A percentile compares a stretch with the other conserved stretches of the same genome.
These are phyloP conservation scores for Cymodocea nodosa DNA, from an alignment of 116 monocot genomes.

Conservation along the genomic window DNA sequence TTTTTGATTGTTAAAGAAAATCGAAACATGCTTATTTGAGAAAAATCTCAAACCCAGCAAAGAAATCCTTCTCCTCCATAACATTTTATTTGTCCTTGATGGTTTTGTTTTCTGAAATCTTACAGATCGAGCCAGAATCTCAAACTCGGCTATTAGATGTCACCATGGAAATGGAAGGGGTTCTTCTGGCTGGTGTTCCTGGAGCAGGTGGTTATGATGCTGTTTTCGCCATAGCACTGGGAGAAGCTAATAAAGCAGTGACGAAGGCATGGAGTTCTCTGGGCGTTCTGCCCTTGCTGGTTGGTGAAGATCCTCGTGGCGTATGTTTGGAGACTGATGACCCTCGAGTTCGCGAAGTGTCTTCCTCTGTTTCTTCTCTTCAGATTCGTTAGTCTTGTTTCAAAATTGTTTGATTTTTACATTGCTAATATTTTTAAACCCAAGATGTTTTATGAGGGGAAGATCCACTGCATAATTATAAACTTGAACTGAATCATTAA, in stretches of 20 bases:
- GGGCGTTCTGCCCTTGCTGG: conserved; percentile 65
- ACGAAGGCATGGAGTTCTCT: conserved; percentile 50
- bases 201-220: conserved; percentile 98
- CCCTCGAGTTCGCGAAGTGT: conserved; percentile 44
- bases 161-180: conserved; percentile 84
- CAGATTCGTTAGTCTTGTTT: conserved; percentile 11
- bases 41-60: too few species aligned
- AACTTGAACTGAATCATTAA: too few species aligned
- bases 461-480: too few species aligned
- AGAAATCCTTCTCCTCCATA: too few species aligned
- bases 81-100: too few species aligned
- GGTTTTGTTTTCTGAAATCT: not conserved
- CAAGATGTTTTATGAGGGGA: too few species aligned
- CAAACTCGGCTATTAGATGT: conserved; percentile 76
- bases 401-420: not conserved
- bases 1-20: not conserved
- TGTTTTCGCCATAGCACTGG: conserved; percentile 70
- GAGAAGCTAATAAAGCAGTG: conserved; percentile 30
- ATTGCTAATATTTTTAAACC: too few species aligned
- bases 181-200: conserved; percentile 86
- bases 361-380: conserved; percentile 42
- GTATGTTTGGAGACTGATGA: conserved; percentile 57
- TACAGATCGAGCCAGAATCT: conserved; percentile 94
- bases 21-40: too few species aligned
- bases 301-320: conserved; percentile 66